Base-by-base conservation (phyloP, 176 grass and related monocot genomes). In the Carex pumila region DNA sequence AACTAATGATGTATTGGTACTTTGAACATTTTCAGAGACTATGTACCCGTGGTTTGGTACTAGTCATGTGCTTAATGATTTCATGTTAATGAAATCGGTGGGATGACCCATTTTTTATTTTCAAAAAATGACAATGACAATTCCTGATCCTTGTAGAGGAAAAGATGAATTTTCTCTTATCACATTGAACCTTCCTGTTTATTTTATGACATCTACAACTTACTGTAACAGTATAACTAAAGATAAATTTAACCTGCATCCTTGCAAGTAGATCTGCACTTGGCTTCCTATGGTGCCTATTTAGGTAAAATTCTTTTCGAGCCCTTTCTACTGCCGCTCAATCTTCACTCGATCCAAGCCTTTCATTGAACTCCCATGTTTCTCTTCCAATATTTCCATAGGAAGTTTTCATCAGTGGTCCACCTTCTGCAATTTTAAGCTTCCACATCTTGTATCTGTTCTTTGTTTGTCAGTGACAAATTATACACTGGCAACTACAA, bases 211-310 rank as follows among this genome's bases (percentile, higher is more conserved):
- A 59, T 59, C 14, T 59, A 18, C 1, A 59, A 59, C 12, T 59
- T 18, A n/a, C 14, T 18, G 18, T 59, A 59, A 59, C 56, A 59
- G 5, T 57, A 59, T 59, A 59, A 59, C 17, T 59, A 59, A 59
- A 59, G 7, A 62, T 43, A 81, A 81, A 43, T 9, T 61, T n/a
- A 72, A 94, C 90, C 92, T 94, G 92, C 90, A 85, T 90, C 77
- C 92, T 86, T 21, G 88, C 88, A 61, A 94, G 79, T 36, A 90
- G 6, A 92, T 94, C 92, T 2, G 92, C 88, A 88, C 86, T 94
- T 56, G 91, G 89, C 32, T 72, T 90, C 30, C 80, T 86, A 19
- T 11, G 81, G 77, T 91, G 84, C 50, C 92, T 88, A 14, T 90
- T 91, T 66, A 67, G 83, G 50, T 41, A 52, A 78, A 92, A 94